Evolutionary conservation across 768 basidiomycete species (phyloP).

Genomic region (Termitomyces sp.): DNA sequence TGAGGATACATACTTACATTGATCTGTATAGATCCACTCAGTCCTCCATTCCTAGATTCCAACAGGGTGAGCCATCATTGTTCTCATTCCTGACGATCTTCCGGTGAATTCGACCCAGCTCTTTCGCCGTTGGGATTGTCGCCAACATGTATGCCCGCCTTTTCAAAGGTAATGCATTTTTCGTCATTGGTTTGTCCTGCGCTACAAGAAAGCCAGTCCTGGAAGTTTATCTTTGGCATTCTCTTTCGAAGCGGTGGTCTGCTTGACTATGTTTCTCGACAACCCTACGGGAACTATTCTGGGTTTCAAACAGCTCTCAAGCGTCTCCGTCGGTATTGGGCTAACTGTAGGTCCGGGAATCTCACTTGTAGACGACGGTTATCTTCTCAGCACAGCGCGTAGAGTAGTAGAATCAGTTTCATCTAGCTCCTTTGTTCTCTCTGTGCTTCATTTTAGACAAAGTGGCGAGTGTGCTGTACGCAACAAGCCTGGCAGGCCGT

Average conservation of each 20-base stretch:
- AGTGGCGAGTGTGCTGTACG: no score
- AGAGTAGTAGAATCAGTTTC: no score
- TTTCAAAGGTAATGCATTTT: constrained; percentile 70
- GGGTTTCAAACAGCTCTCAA: constrained; percentile 75
- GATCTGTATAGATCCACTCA: no score
- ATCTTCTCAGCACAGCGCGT: no score
- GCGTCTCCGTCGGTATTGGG: constrained; percentile 69
- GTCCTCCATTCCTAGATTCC: no score
- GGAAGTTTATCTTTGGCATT: constrained; percentile 37
- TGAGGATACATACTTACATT: no score
- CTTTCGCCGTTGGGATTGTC: constrained; percentile 76
- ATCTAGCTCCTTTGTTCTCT: no score
- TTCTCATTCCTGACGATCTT: neutral
- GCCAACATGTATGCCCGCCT: constrained; percentile 75
- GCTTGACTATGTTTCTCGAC: constrained; percentile 59
- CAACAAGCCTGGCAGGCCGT: no score
- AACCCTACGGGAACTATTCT: constrained; percentile 46
- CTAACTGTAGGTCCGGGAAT: constrained; percentile 75
- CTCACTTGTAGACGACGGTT: constrained; percentile 51
- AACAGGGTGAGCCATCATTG: constrained; percentile 39
- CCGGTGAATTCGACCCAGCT: constrained; percentile 30
- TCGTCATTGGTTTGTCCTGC: constrained; percentile 63
- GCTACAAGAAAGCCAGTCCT: neutral
- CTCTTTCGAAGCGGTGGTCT: constrained; percentile 81
- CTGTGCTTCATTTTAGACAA: no score